Evolutionary conservation across 176 grass and related monocot genomes (phyloP), one percentile per base, ranked within the genome.

Genomic region (Pontederia crassipes): DNA sequence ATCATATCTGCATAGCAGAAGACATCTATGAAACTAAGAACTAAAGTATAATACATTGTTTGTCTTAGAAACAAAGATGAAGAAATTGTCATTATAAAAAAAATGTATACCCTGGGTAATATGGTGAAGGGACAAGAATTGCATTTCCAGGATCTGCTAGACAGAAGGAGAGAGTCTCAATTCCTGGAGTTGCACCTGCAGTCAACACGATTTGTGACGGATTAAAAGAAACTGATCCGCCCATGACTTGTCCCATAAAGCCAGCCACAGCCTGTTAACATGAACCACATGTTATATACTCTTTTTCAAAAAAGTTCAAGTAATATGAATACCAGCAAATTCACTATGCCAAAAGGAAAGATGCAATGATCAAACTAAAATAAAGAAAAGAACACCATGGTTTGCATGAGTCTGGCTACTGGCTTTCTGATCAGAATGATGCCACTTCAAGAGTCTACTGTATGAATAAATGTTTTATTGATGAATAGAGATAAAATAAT

Each of bases 191-290:
- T 40, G 65, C 65, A 40, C 65, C 65, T 17, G 65, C 13, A 8
- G 65, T 68, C 28, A 68, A 17, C 13, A 55, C 8, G 4, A 68
- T 54, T 54, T 55, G 51, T 45, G 84, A 86, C 60, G 81, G 79
- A 75, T 92, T 67, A 71, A 98, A 92, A 3, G 84, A 79, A 49
- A 89, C 82, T 16, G 76, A 74, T 18, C 74, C 88, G 75, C 66
- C 74, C 85, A 98, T 83, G 48, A 83, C 56, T 81, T 86, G 76
- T 50, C 79, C 74, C 93, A 98, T 98, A 68, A 98, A 88, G 66
- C 68, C 93, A 57, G 88, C 82, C 64, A 92, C 64, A 79, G 88
- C 93, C 93, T 98, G 74, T 69, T 52, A 16, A 35, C 12, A 35
- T 14, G 8, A 15, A 8, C 13, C 2, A 32, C 8, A 52, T 17